Evolutionary conservation across 2,329 filamentous ascomycete species (phyloP), one percentile per base, ranked within the genome.

Genomic region (Colletotrichum lini): DNA sequence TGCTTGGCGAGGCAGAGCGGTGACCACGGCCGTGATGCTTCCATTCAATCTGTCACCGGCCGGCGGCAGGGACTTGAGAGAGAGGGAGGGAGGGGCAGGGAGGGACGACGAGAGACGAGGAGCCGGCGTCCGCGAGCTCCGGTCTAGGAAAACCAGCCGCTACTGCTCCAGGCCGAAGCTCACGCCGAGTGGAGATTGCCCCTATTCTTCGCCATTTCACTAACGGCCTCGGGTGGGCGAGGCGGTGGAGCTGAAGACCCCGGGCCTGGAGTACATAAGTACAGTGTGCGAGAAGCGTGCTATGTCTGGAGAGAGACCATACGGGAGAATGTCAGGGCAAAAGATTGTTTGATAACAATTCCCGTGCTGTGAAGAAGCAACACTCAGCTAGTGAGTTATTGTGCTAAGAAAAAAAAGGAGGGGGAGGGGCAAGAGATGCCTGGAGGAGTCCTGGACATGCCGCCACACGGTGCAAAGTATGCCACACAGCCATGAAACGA

Each of bases 161-260:
- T 57, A 23, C 50, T 57, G n/a, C 57, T 67, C 63, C 62, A 70
- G 62, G 63, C 64, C 63, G 50, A 57, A 45, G 56, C 56, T 62
- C 57, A 53, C 64, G 30, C 67, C 42, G 69, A 54, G 60, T 69
- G 69, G 69, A 72, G 69, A 72, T 72, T 72, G 59, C 69, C 69
- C 69, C 69, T 69, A 72, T 72, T 68, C 62, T 58, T 61, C 56
- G 63, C 7, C 49, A 61, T 61, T 6, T 57, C 56, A 56, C 57
- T 58, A 70, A 70, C 44, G 23, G 56, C 44, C 21, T n/a, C 52
- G 52, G 64, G 64, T 65, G 66, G 60, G 52, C n/a, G 47, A 65
- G 45, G 58, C 30, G 58, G 52, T 53, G 58, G 47, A 50, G 44
- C 45, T 15, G 15, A 7, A 44, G 26, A 21, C 58, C 15, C 44